A percentile compares a stretch with the other conserved stretches of the same genome.
phyloP scores from a whole-genome alignment of 345 rosid species.

The Alliaria petiolata region DNA sequence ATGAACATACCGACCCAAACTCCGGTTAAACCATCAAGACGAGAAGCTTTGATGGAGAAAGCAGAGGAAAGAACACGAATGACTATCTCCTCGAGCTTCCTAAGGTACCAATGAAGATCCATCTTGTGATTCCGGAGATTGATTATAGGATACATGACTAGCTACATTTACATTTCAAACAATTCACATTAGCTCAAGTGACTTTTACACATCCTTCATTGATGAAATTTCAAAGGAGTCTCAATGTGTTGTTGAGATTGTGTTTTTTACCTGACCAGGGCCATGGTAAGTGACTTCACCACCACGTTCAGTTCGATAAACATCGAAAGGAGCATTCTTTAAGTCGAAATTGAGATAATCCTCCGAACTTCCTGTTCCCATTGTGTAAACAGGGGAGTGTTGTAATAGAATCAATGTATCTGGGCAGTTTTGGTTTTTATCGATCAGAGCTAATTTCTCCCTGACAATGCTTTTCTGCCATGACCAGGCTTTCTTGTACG shows the following conservation, averaged over 20 bases:
- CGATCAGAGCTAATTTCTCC: slow-evolving; percentile 45
- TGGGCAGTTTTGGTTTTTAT: slow-evolving; percentile 47
- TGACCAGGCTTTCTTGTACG: slow-evolving; percentile 61
- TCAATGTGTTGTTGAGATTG: too few species aligned
- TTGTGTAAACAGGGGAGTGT: slow-evolving; percentile 64
- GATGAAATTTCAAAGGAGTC: background rate
- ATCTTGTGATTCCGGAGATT: too few species aligned
- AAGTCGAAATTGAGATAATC: slow-evolving; percentile 56
- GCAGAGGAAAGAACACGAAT: slow-evolving; percentile 66
- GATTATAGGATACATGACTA: too few species aligned
- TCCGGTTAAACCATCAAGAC: slow-evolving; percentile 72
- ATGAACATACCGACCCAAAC: slow-evolving; percentile 68
- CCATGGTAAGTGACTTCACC: slow-evolving; percentile 93
- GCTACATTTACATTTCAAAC: too few species aligned
- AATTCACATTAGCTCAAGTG: background rate
- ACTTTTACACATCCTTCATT: background rate
- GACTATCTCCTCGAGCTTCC: slow-evolving; percentile 76
- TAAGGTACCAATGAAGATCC: slow-evolving; percentile 90
- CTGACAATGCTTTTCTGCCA: slow-evolving; percentile 64
- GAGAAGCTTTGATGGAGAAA: slow-evolving; percentile 64
- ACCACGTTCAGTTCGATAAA: slow-evolving; percentile 76
- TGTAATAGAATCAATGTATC: slow-evolving; percentile 65
- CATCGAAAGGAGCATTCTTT: slow-evolving; percentile 59
- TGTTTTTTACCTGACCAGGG: slow-evolving; percentile 73
- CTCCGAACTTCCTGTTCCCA: slow-evolving; percentile 67